These are phyloP conservation scores for Russula ochroleuca DNA, from an alignment of 768 basidiomycete genomes.

Conservation along the genomic window DNA sequence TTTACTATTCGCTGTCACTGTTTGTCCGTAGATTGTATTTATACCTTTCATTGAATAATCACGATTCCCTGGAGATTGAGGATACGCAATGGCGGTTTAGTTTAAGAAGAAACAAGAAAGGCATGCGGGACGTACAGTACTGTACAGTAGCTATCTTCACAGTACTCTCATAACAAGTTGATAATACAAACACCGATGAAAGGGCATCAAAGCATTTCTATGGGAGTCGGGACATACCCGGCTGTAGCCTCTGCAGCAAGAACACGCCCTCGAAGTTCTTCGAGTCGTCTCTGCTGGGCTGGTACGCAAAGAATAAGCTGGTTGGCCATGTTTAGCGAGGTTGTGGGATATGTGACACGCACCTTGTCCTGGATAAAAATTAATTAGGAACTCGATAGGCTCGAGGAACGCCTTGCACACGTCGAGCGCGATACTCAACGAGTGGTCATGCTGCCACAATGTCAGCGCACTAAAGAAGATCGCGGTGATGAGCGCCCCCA, in stretches of 20 bases:
- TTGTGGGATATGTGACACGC: background rate
- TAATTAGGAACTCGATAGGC: conserved; percentile 32
- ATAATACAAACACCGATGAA: background rate
- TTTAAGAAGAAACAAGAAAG: too few species aligned
- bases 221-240: conserved; percentile 3
- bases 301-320: background rate
- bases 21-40: conserved; percentile 17
- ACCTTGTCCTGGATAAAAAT: conserved; percentile 23
- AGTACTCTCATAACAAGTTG: background rate
- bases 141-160: too few species aligned
- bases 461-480: conserved; percentile 41
- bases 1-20: background rate
- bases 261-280: conserved; percentile 16
- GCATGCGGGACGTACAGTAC: too few species aligned
- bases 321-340: background rate
- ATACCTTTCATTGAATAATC: conserved; percentile 16
- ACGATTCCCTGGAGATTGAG: background rate
- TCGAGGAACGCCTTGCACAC: conserved; percentile 54
- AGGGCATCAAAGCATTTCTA: conserved; percentile 5
- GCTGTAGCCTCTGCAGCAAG: conserved; percentile 6
- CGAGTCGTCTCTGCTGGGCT: conserved; percentile 11
- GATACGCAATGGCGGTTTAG: background rate
- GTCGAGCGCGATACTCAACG: conserved; percentile 54
- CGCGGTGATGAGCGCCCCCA: background rate
- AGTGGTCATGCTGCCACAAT: conserved; percentile 54